A percentile compares a stretch with the other conserved stretches of the same genome.
Evolutionary conservation across 148 eudicot genomes (phyloP).

Genomic region (Limonium bicolor): DNA sequence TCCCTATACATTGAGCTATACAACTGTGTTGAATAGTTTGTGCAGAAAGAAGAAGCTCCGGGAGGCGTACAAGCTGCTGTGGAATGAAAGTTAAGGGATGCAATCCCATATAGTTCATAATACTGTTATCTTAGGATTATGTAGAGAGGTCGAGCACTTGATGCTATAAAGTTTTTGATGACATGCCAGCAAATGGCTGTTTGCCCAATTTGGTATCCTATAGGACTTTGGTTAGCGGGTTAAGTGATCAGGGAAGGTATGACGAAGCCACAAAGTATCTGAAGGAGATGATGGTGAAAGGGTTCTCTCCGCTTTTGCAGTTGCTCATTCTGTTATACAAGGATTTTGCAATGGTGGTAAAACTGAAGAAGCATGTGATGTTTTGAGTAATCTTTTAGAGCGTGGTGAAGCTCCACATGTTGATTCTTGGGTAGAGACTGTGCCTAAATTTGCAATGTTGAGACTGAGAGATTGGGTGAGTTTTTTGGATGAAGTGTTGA

Average conservation of each 20-base stretch:
- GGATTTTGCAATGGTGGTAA: conserved; percentile 66
- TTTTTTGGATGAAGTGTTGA: conserved; percentile 39
- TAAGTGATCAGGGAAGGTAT: conserved; percentile 59
- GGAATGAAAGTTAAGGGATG: conserved; percentile 91
- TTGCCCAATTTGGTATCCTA: conserved; percentile 72
- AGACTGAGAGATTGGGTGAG: conserved; percentile 11
- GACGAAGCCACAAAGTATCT: conserved; percentile 46
- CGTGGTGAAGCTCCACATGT: conserved; percentile 39
- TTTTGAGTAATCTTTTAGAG: conserved; percentile 34
- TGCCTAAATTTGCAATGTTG: conserved; percentile 33
- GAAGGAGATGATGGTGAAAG: conserved; percentile 53
- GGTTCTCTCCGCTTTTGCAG: conserved; percentile 73
- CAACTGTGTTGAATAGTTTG: conserved; percentile 73
- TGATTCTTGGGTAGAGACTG: conserved; percentile 56
- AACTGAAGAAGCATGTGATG: conserved; percentile 50
- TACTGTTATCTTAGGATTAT: conserved; percentile 58
- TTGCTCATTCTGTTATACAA: conserved; percentile 37
- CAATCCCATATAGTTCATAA: conserved; percentile 73
- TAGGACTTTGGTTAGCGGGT: conserved; percentile 67
- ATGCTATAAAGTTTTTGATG: conserved; percentile 76
- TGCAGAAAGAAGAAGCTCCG: conserved; percentile 76
- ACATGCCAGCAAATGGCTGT: conserved; percentile 68
- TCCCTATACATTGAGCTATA: conserved; percentile 77
- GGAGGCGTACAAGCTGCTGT: conserved; percentile 90
- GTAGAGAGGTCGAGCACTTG: conserved; percentile 57